phyloP scores from a whole-genome alignment of 2,329 filamentous ascomycete species.

The Chlorencoelia australis region DNA sequence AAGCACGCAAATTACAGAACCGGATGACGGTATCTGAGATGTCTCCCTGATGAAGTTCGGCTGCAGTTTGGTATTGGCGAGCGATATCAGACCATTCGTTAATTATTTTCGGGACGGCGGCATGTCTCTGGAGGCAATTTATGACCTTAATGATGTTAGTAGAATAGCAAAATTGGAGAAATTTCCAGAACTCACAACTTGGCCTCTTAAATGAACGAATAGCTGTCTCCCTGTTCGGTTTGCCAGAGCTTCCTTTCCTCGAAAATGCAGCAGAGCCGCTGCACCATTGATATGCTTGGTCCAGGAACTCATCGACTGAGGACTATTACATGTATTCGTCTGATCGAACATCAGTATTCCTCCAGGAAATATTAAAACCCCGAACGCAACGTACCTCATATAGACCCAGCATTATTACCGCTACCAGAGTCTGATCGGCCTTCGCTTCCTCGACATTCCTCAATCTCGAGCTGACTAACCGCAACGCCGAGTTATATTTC shows the following conservation, averaged over 20 bases:
- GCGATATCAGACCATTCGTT: constrained; percentile 32
- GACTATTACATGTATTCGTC: constrained; percentile 19
- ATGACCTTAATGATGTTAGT: constrained; percentile 33
- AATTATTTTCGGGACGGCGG: constrained; percentile 39
- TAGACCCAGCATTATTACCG: constrained; percentile 20
- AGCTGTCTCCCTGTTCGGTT: constrained; percentile 39
- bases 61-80: constrained; percentile 12
- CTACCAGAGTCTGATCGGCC: constrained; percentile 19
- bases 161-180: not conserved
- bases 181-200: constrained; percentile 13
- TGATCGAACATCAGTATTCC: constrained; percentile 19
- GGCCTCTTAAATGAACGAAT: constrained; percentile 41
- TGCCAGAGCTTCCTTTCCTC: constrained; percentile 37
- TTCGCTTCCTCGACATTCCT: constrained; percentile 15
- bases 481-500: constrained; percentile 18
- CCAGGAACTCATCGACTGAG: constrained; percentile 39
- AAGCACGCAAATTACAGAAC: constrained; percentile 17
- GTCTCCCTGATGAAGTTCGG: constrained; percentile 28
- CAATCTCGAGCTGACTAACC: constrained; percentile 11
- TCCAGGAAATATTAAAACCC: constrained; percentile 36
- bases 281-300: constrained; percentile 44
- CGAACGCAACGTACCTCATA: constrained; percentile 25
- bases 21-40: constrained; percentile 30
- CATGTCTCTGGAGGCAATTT: constrained; percentile 39
- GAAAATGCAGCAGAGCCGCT: constrained; percentile 37